Evolutionary conservation across 352 stramenopile species (phyloP), one percentile per base, ranked within the genome.

Genomic region (Globisporangium nodosum): DNA sequence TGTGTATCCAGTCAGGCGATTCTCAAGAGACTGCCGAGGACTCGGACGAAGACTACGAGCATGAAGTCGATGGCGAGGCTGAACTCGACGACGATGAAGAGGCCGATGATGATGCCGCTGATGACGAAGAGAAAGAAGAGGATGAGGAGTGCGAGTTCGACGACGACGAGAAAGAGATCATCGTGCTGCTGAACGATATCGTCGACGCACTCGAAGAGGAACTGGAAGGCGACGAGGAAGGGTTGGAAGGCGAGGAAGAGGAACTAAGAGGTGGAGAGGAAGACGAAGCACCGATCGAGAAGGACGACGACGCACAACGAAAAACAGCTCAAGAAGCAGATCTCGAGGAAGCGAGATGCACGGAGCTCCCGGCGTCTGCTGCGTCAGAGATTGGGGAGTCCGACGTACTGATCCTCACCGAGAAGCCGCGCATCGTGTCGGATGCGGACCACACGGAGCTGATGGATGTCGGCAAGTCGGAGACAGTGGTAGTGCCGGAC

Each of bases 181-280:
- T 64, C 45, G 57, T 69, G 8, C 20, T 65, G 51, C 56, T 63
- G 4, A 64, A 71, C 50, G 70, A 68, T 24, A 63, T 65, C 54
- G 58, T 65, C 39, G 56, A 65, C 16, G 47, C 47, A 4, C 31
- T 60, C 4, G 54, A 60, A 39, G 31, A 60, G 5, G 20, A 16
- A 35, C 54, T 64, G 49, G 58, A 49, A 49, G 31, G 31, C 45
- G 45, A 15, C 7, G 46, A 65, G 48, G 55, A 69, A 45, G 62
- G 66, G 21, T 54, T 40, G 40, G 54, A 51, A 55, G 60, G 49
- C 35, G 56, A 58, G 3, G 47, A 64, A 42, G 63, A 27, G 27
- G 56, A 60, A 8, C 35, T 49, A 3, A 46, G 37, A 20, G 49
- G 54, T 7, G 49, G 52, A 5, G 56, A 60, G 20, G 0, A 27